phyloP scores from a whole-genome alignment of 2,329 filamentous ascomycete species.

The Penicillium corylophilum region DNA sequence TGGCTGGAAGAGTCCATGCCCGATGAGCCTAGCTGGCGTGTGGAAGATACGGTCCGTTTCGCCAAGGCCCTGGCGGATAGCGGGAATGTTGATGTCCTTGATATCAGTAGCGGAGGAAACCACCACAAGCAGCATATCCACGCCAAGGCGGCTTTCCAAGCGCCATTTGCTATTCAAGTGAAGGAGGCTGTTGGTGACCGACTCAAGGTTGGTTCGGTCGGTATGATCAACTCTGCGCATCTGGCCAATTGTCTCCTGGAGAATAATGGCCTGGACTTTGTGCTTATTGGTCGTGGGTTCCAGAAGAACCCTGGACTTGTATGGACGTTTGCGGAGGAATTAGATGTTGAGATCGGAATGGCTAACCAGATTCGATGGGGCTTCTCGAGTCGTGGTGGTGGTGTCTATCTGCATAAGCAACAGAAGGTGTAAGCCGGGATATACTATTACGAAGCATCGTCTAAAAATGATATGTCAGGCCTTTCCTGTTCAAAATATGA shows the following conservation, averaged over 20 bases:
- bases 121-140: conserved; percentile 49
- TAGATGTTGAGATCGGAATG: conserved; percentile 70
- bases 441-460: not conserved
- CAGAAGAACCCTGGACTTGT: conserved; percentile 79
- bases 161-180: conserved; percentile 68
- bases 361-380: conserved; percentile 69
- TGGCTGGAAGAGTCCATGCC: conserved; percentile 65
- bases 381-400: conserved; percentile 36
- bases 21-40: conserved; percentile 63
- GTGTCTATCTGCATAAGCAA: conserved; percentile 19
- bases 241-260: conserved; percentile 64
- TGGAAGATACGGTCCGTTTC: conserved; percentile 63
- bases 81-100: conserved; percentile 74
- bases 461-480: not conserved
- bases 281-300: conserved; percentile 72
- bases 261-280: conserved; percentile 61
- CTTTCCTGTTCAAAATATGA: no score
- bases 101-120: conserved; percentile 77
- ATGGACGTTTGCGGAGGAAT: conserved; percentile 68
- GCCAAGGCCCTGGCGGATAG: conserved; percentile 65
- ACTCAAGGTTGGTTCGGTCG: conserved; percentile 72
- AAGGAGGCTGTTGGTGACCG: conserved; percentile 71
- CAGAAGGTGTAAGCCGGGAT: conserved; percentile 14
- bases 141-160: conserved; percentile 67
- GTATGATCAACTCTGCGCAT: conserved; percentile 67